These are phyloP conservation scores for Syncephalastrum racemosum DNA, from an alignment of 371 early-diverging fungal species.

Conservation along the genomic window DNA sequence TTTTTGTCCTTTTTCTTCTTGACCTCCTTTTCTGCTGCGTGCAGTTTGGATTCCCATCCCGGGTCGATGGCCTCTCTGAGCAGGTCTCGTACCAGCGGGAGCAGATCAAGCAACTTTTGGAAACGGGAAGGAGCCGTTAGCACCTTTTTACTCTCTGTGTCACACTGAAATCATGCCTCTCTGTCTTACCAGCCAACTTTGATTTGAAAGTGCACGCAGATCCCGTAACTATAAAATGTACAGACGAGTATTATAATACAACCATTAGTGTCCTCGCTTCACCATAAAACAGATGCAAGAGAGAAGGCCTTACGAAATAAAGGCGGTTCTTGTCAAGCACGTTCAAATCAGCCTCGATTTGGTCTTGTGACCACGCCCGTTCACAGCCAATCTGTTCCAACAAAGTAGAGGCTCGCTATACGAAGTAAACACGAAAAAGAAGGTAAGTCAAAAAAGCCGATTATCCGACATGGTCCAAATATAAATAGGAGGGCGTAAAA, in stretches of 20 bases:
- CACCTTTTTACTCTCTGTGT: not conserved
- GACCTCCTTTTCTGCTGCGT: conserved; percentile 10
- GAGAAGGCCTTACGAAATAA: conserved; percentile 33
- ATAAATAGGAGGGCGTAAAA: not conserved
- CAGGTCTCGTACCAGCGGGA: conserved; percentile 55
- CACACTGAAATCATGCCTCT: not conserved
- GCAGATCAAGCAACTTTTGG: conserved; percentile 39
- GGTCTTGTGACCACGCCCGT: conserved; percentile 58
- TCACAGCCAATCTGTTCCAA: conserved; percentile 63
- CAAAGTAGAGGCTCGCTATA: conserved; percentile 57
- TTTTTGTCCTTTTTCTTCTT: conserved; percentile 27
- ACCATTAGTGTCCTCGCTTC: no score
- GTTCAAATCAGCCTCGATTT: conserved; percentile 54
- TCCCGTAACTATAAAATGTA: conserved; percentile 43
- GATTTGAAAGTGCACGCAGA: conserved; percentile 55
- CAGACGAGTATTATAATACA: no score
- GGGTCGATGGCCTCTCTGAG: conserved; percentile 32
- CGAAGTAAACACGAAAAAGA: not conserved
- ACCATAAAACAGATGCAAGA: no score
- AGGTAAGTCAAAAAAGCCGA: no score
- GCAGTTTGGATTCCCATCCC: conserved; percentile 7
- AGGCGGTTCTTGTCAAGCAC: conserved; percentile 57
- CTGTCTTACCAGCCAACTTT: conserved; percentile 61
- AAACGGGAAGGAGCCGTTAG: conserved; percentile 4
- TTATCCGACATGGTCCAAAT: no score